Evolutionary conservation across 1,284 basidiomycete genomes (phyloP).

Genomic region (Fomitopsis schrenkii): DNA sequence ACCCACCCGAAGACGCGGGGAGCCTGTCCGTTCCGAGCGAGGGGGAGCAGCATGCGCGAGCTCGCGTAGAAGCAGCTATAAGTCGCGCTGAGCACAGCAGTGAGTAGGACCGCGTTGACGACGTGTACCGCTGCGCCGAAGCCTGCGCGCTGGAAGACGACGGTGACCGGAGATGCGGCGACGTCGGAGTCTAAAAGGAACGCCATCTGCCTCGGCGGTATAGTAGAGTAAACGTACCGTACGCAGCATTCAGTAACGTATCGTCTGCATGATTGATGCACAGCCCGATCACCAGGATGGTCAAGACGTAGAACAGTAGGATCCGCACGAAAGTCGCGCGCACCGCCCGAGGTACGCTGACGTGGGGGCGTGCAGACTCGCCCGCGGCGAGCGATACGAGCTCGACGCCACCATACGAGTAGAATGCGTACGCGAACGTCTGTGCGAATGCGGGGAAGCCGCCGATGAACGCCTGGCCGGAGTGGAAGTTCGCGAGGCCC

Average conservation of each 20-base stretch:
- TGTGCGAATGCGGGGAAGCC: conserved; percentile 50
- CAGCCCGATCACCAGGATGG: conserved; percentile 52
- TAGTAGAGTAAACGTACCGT: conserved; percentile 24
- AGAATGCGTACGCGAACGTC: conserved; percentile 56
- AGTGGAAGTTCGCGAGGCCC: conserved; percentile 51
- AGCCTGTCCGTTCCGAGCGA: conserved; percentile 76
- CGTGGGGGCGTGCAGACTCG: conserved; percentile 54
- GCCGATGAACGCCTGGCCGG: conserved; percentile 48
- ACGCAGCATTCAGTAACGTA: conserved; percentile 42
- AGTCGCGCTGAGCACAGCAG: conserved; percentile 59
- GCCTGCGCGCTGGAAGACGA: conserved; percentile 53
- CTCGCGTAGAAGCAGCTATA: conserved; percentile 73
- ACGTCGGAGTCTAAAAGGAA: conserved; percentile 37
- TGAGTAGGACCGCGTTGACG: conserved; percentile 58
- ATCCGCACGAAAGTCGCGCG: conserved; percentile 68
- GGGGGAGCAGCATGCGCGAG: conserved; percentile 62
- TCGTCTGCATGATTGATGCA: conserved; percentile 51
- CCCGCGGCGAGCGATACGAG: conserved; percentile 66
- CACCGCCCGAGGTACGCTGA: conserved; percentile 64
- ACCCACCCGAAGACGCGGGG: conserved; percentile 55
- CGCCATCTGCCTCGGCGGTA: neutral
- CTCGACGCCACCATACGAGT: conserved; percentile 75
- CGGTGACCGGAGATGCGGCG: conserved; percentile 51
- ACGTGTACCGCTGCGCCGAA: conserved; percentile 54
- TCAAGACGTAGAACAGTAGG: conserved; percentile 57